Percentiles rank a stretch among this genome's conserved stretches.
Conservation (phyloP, 768 basidiomycete species). For the Lyophyllum atratum region DNA sequence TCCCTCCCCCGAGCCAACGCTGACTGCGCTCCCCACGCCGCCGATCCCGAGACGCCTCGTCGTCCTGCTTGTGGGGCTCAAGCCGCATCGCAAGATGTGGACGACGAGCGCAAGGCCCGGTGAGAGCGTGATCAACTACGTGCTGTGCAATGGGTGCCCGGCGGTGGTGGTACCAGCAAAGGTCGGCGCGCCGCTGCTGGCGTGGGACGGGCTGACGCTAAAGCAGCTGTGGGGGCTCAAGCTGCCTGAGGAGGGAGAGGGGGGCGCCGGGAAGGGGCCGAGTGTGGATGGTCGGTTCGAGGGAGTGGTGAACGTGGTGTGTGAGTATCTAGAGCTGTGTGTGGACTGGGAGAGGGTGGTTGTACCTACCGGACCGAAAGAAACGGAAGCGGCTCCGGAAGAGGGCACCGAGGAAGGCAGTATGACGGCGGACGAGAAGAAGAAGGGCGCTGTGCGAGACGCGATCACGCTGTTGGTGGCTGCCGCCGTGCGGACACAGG, state of each 20-base stretch:
- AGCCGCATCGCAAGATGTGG: conserved; percentile 64
- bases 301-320: conserved; percentile 55
- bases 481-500: conserved; percentile 52
- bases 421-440: conserved; percentile 26
- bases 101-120: conserved; percentile 57
- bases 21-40: conserved; percentile 41
- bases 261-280: conserved; percentile 21
- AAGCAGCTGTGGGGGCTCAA: conserved; percentile 56
- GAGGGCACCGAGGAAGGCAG: background rate
- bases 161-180: conserved; percentile 61
- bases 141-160: conserved; percentile 62
- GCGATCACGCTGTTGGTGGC: conserved; percentile 54
- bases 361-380: conserved; percentile 20
- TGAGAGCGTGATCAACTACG: conserved; percentile 65
- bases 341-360: conserved; percentile 61
- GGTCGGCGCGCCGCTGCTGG: conserved; percentile 59
- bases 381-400: conserved; percentile 1
- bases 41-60: conserved; percentile 57
- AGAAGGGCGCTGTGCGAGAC: conserved; percentile 43
- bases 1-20: conserved; percentile 49
- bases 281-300: conserved; percentile 43
- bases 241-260: conserved; percentile 35
- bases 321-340: conserved; percentile 62
- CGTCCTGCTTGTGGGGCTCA: conserved; percentile 55
- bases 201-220: conserved; percentile 64